Conservation (phyloP, 2,329 filamentous ascomycete genomes). For the Hypocreales sp. region DNA sequence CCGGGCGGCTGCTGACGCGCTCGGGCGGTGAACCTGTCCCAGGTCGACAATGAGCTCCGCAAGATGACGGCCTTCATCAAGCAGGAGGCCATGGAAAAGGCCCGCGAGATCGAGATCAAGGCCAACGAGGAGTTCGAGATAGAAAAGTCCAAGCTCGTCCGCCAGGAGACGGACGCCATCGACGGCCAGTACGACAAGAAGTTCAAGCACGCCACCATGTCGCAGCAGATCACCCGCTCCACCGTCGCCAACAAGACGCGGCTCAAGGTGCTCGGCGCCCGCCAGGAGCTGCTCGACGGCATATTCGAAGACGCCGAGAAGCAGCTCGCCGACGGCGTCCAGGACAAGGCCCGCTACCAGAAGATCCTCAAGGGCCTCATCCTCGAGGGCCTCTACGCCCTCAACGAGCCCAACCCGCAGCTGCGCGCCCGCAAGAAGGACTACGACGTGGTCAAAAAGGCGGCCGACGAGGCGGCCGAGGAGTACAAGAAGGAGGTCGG, state of each 20-base stretch:
- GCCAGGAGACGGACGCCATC: slow-evolving; percentile 85
- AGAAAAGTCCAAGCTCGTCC: slow-evolving; percentile 97
- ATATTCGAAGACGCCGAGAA: slow-evolving; percentile 72
- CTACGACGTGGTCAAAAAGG: slow-evolving; percentile 58
- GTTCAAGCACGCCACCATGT: slow-evolving; percentile 97
- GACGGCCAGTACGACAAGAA: slow-evolving; percentile 94
- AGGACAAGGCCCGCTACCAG: slow-evolving; percentile 63
- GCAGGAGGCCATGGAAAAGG: slow-evolving; percentile 94
- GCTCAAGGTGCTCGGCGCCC: slow-evolving; percentile 70
- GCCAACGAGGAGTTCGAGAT: slow-evolving; percentile 98
- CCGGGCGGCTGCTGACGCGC: neutral
- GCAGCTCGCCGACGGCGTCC: slow-evolving; percentile 48
- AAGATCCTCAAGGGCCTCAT: slow-evolving; percentile 63
- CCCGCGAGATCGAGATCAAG: slow-evolving; percentile 93
- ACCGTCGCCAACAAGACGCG: slow-evolving; percentile 94
- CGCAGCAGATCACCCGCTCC: slow-evolving; percentile 94
- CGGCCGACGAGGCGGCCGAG: slow-evolving; percentile 57
- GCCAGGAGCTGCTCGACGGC: slow-evolving; percentile 80
- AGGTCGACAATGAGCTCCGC: slow-evolving; percentile 96
- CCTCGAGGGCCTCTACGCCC: slow-evolving; percentile 77
- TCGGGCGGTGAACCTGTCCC: slow-evolving; percentile 6
- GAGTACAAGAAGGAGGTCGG: slow-evolving; percentile 72
- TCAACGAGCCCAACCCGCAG: slow-evolving; percentile 65
- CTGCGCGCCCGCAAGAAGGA: slow-evolving; percentile 71
- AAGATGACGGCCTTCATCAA: slow-evolving; percentile 99